A percentile compares a stretch with the other conserved stretches of the same genome.
Evolutionary conservation across 1,284 basidiomycete species (phyloP).

Genomic region (Heterobasidion irregulare): DNA sequence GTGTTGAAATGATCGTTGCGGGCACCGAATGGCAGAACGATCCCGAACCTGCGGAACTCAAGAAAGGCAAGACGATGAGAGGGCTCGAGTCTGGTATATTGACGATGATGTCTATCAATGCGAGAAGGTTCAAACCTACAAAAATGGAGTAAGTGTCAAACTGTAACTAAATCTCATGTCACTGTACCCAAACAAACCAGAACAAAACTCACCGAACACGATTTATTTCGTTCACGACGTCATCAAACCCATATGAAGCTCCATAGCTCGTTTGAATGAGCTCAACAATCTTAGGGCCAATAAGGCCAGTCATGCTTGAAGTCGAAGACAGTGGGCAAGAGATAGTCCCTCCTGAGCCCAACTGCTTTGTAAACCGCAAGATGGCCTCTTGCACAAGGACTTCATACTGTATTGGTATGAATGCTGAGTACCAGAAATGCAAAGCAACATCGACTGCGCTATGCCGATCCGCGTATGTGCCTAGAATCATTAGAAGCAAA

Average conservation of each 20-base stretch:
- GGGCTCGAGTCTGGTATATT: conserved; percentile 20
- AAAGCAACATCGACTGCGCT: conserved; percentile 30
- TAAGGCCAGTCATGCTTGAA: neutral
- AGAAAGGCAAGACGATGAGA: conserved; percentile 30
- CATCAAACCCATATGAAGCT: neutral
- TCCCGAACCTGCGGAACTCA: conserved; percentile 28
- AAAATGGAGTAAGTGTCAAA: too few species aligned
- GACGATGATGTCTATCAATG: conserved; percentile 23
- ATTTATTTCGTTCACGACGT: neutral
- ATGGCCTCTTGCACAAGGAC: neutral
- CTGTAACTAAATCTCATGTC: too few species aligned
- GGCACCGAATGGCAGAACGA: conserved; percentile 34
- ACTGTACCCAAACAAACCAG: neutral
- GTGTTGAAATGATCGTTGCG: conserved; percentile 22
- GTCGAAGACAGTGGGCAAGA: neutral
- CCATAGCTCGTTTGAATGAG: neutral
- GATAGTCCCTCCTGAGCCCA: neutral
- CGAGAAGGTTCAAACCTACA: conserved; percentile 18
- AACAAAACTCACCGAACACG: conserved; percentile 1
- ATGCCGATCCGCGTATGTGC: conserved; percentile 15
- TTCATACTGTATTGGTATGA: conserved; percentile 18
- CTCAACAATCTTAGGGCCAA: neutral
- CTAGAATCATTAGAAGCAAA: conserved; percentile 27
- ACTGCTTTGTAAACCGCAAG: neutral
- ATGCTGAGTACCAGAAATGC: conserved; percentile 35